Evolutionary conservation across 1,139 yeast species (phyloP).

Genomic region (Geotrichum citri-aurantii): DNA sequence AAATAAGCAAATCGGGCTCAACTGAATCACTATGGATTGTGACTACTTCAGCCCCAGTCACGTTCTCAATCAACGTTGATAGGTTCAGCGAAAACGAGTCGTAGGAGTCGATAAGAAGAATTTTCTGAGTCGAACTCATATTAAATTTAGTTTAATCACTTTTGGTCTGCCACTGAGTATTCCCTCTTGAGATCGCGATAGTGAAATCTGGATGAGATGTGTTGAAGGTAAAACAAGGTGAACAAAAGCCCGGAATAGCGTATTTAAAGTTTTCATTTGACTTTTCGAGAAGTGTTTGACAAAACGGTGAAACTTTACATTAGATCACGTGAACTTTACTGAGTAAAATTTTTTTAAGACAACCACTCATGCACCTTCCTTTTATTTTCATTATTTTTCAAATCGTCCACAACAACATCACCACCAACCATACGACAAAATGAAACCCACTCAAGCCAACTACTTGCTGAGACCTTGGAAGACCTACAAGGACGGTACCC

Average conservation of each 20-base stretch:
- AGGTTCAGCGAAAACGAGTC: constrained; percentile 91
- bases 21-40: constrained; percentile 75
- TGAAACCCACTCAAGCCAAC: constrained; percentile 36
- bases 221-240: neutral
- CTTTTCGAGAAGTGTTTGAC: neutral
- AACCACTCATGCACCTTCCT: constrained; percentile 6
- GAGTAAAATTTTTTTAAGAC: constrained; percentile 1
- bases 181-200: neutral
- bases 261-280: neutral
- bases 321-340: neutral
- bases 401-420: neutral
- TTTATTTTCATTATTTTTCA: neutral
- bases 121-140: constrained; percentile 25
- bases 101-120: constrained; percentile 82
- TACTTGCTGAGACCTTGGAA: constrained; percentile 83
- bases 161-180: neutral
- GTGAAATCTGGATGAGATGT: neutral
- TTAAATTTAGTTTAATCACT: neutral
- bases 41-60: constrained; percentile 51
- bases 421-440: constrained; percentile 18
- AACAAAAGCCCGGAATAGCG: neutral
- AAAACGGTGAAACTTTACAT: neutral
- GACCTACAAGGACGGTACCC: constrained; percentile 65
- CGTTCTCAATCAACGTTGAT: constrained; percentile 52
- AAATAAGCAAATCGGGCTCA: constrained; percentile 40